Base-by-base conservation (phyloP, 805 yeast genomes). In the Clavispora fructus region DNA sequence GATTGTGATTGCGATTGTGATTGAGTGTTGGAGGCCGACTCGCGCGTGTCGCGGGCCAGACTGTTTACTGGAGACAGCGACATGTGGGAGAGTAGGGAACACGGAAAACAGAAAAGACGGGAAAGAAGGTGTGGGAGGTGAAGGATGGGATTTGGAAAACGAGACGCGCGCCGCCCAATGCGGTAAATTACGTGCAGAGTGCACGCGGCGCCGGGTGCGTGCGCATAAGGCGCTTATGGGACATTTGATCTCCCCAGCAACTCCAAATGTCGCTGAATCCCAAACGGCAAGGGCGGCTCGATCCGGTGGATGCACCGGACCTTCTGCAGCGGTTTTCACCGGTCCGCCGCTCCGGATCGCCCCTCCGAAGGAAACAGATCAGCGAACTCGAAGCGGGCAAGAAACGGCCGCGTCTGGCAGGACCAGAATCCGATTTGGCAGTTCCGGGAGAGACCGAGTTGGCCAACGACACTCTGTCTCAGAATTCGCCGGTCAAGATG, bases 1-100 rank as follows among this genome's bases (percentile, higher is more conserved):
- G 54, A 60, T 61, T 60, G 75, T 47, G 62, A 58, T 61, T 60
- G 78, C 27, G 68, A 62, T 42, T 68, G 53, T 11, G 50, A 42
- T 29, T 38, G 44, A n/a, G 44, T 31, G 31, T 45, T 44, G 17
- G 47, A 13, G n/a, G 40, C 51, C 13, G 37, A 2, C 37, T 33
- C 25, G 37, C 37, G 37, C 37, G 37, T 33, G 28, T 50, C 44
- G 26, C 45, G 53, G 12, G 48, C 50, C 57, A 51, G 54, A 41
- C 51, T 48, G 45, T 56, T 41, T 12, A 54, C 41, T 1, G 57
- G 57, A 12, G 57, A 50, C 57, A 54, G 57, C 44, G 57, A 54
- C 57, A 54, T 54, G 26, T 27, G 19, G 33, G 25, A 39, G 17
- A 14, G 17, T 28, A 41, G 38, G 27, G 46, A 40, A 42, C 35